phyloP scores from a whole-genome alignment of 352 stramenopile species.

The Phytopythium boreale region DNA sequence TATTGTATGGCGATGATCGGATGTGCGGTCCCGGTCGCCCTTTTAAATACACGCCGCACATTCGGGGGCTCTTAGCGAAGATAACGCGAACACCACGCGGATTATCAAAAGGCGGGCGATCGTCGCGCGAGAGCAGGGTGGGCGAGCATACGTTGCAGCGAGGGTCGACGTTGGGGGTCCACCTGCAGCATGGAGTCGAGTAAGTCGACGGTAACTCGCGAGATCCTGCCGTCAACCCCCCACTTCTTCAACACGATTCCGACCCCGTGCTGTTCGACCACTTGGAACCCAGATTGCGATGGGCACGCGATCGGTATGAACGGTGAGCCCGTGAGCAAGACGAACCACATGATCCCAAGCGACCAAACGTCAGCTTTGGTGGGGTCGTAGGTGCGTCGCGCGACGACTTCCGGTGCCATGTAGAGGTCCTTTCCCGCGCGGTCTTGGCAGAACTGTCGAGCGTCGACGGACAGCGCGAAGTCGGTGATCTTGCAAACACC shows the following conservation, averaged over 20 bases:
- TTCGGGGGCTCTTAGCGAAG: no score
- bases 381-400: conserved; percentile 28
- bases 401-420: conserved; percentile 30
- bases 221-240: conserved; percentile 14
- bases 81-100: no score
- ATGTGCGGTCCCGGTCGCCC: no score
- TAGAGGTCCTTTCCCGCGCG: conserved; percentile 40
- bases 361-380: conserved; percentile 49
- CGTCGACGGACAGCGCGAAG: conserved; percentile 33
- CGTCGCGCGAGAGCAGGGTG: background rate
- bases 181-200: conserved; percentile 2
- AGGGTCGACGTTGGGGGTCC: background rate
- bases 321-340: conserved; percentile 39
- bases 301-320: conserved; percentile 27
- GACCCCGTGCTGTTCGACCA: conserved; percentile 22
- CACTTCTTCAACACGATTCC: conserved; percentile 24
- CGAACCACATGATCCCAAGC: conserved; percentile 44
- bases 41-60: no score
- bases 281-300: conserved; percentile 25
- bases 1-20: no score
- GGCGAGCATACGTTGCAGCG: background rate
- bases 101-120: background rate
- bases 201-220: background rate
- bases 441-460: conserved; percentile 16
- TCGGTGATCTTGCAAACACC: conserved; percentile 40